Conservation (phyloP, 306 rosid genomes). For the Corylus americana region DNA sequence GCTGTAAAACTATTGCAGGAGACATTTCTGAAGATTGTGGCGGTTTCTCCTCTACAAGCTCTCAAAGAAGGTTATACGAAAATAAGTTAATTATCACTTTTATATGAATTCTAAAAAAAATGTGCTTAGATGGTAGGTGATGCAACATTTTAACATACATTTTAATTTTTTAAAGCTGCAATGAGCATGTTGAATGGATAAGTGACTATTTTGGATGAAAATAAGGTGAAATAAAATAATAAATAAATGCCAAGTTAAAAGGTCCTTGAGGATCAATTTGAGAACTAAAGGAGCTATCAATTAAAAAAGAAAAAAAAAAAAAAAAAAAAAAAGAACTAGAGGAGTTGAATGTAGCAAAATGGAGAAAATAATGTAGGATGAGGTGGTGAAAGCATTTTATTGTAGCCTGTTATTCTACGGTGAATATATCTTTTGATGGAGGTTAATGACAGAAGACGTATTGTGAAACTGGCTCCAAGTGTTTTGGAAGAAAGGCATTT, state of each 20-base stretch:
- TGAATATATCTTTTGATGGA: neutral
- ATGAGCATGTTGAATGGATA: neutral
- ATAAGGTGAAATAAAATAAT: neutral
- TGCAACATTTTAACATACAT: neutral
- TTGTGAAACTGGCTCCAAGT: neutral
- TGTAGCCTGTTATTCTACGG: neutral
- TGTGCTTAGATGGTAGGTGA: neutral
- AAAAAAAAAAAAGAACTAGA: neutral
- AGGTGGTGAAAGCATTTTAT: neutral
- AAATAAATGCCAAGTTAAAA: neutral
- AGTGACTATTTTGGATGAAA: neutral
- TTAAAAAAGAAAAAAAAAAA: too few relatives aligned
- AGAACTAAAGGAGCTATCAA: neutral
- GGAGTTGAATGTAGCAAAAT: slow-evolving; percentile 1
- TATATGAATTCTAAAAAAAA: neutral
- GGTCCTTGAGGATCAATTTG: slow-evolving; percentile 3
- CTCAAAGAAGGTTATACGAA: neutral
- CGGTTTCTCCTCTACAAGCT: neutral
- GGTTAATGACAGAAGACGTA: neutral
- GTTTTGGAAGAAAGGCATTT: neutral
- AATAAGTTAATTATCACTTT: neutral
- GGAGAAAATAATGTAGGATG: neutral
- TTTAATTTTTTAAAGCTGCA: neutral
- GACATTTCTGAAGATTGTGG: neutral
- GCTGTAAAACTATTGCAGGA: slow-evolving; percentile 5